Base-by-base conservation (phyloP, 495 filamentous ascomycete genomes). In the Penicillium taxi region DNA sequence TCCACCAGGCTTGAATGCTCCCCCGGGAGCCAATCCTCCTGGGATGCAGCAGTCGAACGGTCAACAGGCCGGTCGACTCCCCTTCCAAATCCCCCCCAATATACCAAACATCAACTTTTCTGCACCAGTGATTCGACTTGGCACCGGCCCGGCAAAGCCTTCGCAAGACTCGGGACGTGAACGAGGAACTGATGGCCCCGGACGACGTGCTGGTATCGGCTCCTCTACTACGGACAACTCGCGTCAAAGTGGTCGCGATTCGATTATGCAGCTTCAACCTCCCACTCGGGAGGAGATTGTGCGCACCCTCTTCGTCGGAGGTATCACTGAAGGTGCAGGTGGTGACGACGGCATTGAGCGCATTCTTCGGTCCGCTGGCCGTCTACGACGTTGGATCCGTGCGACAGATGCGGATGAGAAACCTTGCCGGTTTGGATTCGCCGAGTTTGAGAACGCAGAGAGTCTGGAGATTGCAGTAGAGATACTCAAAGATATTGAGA, bases 101-200 rank as follows among this genome's bases (percentile, higher is more conserved):
- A 82, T 96, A 71, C 88, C 91, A 6, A 91, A 94, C 59, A 95
- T 98, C 66, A 96, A 99, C 65, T 94, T 96, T 64, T 91, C 82
- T 56, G 93, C 91, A 13, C 88, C 93, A 32, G 90, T 96, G 23
- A 96, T 99, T 59, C 84, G 91, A 16, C 72, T 99, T 23, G 90
- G 90, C 7, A 77, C 74, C 2, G 75, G 75, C 3, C 80, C 81
- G 4, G 56, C 74, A 16, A 86, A 87, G 52, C 69, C 81, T 24
- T 60, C 75, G 24, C 63, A 72, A 8, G 61, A 75, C 18, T 65
- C 53, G 5, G 61, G 52, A 6, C 72, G 72, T 46, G 67, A 73
- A 34, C 63, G 66, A 33, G 56, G 58, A 27, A 55, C 55, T 17
- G 73, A 74, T 33, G 53, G 59, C 12, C 54, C 64, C 25, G 71